These are phyloP conservation scores for Hypholoma fasciculare DNA, from an alignment of 768 basidiomycete genomes.

Conservation along the genomic window DNA sequence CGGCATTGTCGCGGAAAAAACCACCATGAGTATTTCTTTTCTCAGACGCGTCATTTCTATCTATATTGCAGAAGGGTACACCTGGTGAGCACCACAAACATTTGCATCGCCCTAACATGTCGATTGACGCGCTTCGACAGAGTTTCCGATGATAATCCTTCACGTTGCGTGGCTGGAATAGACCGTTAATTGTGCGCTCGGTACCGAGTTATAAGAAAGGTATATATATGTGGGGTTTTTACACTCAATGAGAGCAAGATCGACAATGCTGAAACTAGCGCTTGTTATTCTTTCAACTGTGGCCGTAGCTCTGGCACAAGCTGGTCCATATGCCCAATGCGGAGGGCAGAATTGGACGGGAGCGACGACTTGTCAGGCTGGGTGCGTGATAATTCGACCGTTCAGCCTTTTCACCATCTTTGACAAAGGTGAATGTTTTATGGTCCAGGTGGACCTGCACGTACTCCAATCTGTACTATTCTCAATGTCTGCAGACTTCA, in stretches of 20 bases:
- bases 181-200: not conserved
- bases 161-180: not conserved
- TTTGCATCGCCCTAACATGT: not conserved
- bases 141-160: constrained; percentile 2
- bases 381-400: no score
- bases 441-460: constrained; percentile 32
- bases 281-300: not conserved
- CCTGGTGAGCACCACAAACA: no score
- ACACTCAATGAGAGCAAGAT: not conserved
- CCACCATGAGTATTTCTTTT: not conserved
- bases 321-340: constrained; percentile 6
- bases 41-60: not conserved
- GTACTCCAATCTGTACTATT: constrained; percentile 34
- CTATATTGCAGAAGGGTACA: not conserved
- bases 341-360: constrained; percentile 8
- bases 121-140: not conserved
- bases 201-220: not conserved
- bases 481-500: constrained; percentile 33
- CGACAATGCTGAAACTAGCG: not conserved
- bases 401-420: no score
- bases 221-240: not conserved
- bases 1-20: not conserved
- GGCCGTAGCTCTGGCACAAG: constrained; percentile 1
- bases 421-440: no score
- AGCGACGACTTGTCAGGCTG: constrained; percentile 8